Evolutionary conservation across 306 rosid species (phyloP).

Genomic region (Vigna nakashimae): DNA sequence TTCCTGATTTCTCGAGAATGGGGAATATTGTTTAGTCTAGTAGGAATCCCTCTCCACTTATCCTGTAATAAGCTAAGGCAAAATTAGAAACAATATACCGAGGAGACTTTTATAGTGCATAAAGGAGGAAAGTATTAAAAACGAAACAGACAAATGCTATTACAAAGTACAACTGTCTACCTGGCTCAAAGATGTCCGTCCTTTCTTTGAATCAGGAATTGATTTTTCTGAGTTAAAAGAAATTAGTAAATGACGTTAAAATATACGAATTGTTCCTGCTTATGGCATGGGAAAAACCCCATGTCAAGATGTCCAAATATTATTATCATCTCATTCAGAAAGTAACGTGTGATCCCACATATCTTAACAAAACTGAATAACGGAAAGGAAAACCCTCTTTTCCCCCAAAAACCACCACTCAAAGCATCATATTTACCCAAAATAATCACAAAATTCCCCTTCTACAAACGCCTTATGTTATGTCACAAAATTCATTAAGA

Average conservation of each 20-base stretch:
- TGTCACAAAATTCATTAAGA: background rate
- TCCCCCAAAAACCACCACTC: background rate
- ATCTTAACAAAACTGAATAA: conserved; percentile 18
- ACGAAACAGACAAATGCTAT: conserved; percentile 26
- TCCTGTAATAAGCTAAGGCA: conserved; percentile 72
- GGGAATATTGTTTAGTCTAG: conserved; percentile 90
- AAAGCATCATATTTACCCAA: background rate
- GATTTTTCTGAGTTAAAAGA: conserved; percentile 62
- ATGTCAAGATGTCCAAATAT: conserved; percentile 17
- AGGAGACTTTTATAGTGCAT: conserved; percentile 33
- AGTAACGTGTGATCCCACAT: conserved; percentile 7
- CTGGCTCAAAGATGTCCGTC: conserved; percentile 55
- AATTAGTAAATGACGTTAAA: conserved; percentile 20
- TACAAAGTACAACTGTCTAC: conserved; percentile 49
- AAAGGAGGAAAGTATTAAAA: conserved; percentile 13
- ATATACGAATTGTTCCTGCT: background rate
- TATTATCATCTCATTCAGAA: conserved; percentile 4
- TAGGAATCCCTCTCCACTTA: conserved; percentile 95
- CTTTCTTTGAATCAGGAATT: conserved; percentile 47
- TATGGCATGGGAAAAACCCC: conserved; percentile 19
- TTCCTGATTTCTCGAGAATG: conserved; percentile 92
- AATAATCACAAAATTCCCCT: background rate
- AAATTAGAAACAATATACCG: conserved; percentile 46
- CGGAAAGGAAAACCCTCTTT: background rate
- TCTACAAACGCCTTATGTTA: background rate